A percentile compares a stretch with the other conserved stretches of the same genome.
These are phyloP conservation scores for Fusarium albosuccineum DNA, from an alignment of 2,329 filamentous ascomycete genomes.

Conservation along the genomic window DNA sequence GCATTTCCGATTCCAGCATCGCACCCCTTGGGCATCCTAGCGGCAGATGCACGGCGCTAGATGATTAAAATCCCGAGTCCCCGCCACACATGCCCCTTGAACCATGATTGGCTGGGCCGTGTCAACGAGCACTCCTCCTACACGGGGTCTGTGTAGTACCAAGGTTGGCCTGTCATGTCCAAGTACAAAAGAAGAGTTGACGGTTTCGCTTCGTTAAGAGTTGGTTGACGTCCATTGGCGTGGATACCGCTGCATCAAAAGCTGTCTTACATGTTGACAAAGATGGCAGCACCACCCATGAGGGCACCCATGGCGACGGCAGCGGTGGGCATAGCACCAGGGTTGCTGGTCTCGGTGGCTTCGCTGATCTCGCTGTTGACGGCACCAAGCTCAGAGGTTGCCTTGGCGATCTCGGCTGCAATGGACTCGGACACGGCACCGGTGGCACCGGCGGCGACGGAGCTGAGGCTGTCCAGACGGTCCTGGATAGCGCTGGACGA, in stretches of 20 bases:
- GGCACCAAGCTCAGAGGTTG: constrained; percentile 32
- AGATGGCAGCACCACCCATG: constrained; percentile 60
- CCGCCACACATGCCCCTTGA: background rate
- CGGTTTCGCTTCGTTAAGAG: constrained; percentile 23
- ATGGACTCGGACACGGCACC: constrained; percentile 34
- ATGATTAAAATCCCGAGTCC: constrained; percentile 22
- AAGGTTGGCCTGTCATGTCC: too few species aligned
- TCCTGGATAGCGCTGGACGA: constrained; percentile 27
- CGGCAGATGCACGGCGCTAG: constrained; percentile 17
- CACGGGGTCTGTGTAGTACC: too few species aligned
- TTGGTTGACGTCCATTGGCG: constrained; percentile 4
- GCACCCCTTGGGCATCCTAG: background rate
- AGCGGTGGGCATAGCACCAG: constrained; percentile 55
- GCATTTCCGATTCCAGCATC: background rate
- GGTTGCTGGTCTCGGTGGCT: constrained; percentile 35
- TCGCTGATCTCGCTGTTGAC: constrained; percentile 34
- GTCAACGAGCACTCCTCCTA: background rate
- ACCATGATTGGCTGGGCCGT: background rate
- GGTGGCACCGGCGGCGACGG: constrained; percentile 43
- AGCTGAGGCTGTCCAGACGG: constrained; percentile 43
- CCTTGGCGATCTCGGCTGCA: constrained; percentile 30
- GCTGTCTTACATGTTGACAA: constrained; percentile 58
- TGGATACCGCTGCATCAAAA: background rate
- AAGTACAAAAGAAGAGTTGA: background rate
- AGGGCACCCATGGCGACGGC: constrained; percentile 61